Evolutionary conservation across 2,329 filamentous ascomycete genomes (phyloP).

Genomic region (Cyclaneusma minus): DNA sequence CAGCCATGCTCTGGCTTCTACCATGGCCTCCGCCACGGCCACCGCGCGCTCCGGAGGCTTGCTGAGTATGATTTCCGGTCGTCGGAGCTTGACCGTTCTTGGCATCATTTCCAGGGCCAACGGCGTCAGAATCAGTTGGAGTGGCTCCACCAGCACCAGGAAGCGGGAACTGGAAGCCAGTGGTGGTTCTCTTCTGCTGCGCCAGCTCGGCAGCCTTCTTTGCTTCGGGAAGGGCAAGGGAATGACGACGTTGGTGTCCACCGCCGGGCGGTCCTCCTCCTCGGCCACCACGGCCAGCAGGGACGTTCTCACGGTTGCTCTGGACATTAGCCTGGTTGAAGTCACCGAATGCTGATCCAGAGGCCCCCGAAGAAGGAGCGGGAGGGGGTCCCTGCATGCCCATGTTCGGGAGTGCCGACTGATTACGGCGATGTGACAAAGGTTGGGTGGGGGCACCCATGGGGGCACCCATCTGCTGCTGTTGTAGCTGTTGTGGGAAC

Average conservation of each 20-base stretch:
- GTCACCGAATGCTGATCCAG: slow-evolving; percentile 64
- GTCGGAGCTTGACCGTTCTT: slow-evolving; percentile 10
- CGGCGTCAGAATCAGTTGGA: slow-evolving; percentile 39
- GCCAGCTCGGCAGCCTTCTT: slow-evolving; percentile 95
- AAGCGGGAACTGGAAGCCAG: slow-evolving; percentile 85
- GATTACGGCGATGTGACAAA: slow-evolving; percentile 86
- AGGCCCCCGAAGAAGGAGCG: slow-evolving; percentile 76
- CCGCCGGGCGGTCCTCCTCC: slow-evolving; percentile 51
- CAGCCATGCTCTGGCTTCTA: slow-evolving; percentile 85
- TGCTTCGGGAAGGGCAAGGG: slow-evolving; percentile 82
- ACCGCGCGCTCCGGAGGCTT: slow-evolving; percentile 24
- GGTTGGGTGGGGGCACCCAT: slow-evolving; percentile 67
- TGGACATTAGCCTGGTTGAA: slow-evolving; percentile 45
- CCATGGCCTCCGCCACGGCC: slow-evolving; percentile 45
- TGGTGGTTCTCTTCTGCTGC: slow-evolving; percentile 90
- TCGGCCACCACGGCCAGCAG: slow-evolving; percentile 53
- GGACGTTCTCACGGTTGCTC: slow-evolving; percentile 42
- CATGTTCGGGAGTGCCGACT: slow-evolving; percentile 89
- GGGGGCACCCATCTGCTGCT: slow-evolving; percentile 52
- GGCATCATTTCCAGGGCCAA: slow-evolving; percentile 19
- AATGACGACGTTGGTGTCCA: slow-evolving; percentile 89
- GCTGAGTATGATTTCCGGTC: slow-evolving; percentile 4
- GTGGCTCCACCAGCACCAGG: slow-evolving; percentile 49
- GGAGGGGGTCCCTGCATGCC: slow-evolving; percentile 78
- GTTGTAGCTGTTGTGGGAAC: slow-evolving; percentile 64